Percentiles rank a stretch among this genome's conserved stretches.
Conservation (phyloP, 2,329 filamentous ascomycete species). For the Aspergillus terreus region DNA sequence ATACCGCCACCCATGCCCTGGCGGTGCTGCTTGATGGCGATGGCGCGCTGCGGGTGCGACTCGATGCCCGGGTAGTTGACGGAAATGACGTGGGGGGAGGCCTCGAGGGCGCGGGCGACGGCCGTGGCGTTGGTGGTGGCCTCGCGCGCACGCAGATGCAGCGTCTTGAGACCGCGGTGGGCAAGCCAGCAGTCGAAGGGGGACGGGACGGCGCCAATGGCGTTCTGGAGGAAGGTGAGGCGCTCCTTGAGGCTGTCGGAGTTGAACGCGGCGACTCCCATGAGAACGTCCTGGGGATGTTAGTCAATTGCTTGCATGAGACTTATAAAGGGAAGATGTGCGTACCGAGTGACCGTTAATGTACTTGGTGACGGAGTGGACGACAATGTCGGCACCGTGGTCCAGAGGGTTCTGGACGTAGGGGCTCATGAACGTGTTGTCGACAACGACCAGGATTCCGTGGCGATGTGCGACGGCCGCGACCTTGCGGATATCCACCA, state of each 20-base stretch:
- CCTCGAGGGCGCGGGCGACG: slow-evolving; percentile 72
- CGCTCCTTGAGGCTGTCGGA: slow-evolving; percentile 71
- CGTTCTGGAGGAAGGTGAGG: slow-evolving; percentile 91
- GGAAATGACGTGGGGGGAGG: slow-evolving; percentile 74
- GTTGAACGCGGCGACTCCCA: slow-evolving; percentile 97
- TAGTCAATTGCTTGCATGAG: too few species aligned
- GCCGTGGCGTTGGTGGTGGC: slow-evolving; percentile 75
- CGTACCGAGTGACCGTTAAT: slow-evolving; percentile 83
- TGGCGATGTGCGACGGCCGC: slow-evolving; percentile 77
- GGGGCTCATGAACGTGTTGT: slow-evolving; percentile 96
- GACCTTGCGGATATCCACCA: slow-evolving; percentile 89
- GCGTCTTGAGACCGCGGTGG: slow-evolving; percentile 92
- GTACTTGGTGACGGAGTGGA: slow-evolving; percentile 97
- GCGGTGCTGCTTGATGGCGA: slow-evolving; percentile 88
- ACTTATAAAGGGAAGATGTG: neutral
- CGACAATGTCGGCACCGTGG: slow-evolving; percentile 92
- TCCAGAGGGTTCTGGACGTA: slow-evolving; percentile 96
- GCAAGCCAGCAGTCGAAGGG: slow-evolving; percentile 98
- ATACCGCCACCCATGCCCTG: slow-evolving; percentile 94
- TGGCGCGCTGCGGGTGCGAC: slow-evolving; percentile 79
- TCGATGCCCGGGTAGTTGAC: slow-evolving; percentile 94
- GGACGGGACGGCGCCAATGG: slow-evolving; percentile 90
- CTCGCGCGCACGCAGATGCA: slow-evolving; percentile 86
- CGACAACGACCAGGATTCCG: slow-evolving; percentile 93
- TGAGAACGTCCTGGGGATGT: slow-evolving; percentile 71